Evolutionary conservation across 345 rosid species (phyloP), one percentile per base, ranked within the genome.

Genomic region (Bretschneidera sinensis): DNA sequence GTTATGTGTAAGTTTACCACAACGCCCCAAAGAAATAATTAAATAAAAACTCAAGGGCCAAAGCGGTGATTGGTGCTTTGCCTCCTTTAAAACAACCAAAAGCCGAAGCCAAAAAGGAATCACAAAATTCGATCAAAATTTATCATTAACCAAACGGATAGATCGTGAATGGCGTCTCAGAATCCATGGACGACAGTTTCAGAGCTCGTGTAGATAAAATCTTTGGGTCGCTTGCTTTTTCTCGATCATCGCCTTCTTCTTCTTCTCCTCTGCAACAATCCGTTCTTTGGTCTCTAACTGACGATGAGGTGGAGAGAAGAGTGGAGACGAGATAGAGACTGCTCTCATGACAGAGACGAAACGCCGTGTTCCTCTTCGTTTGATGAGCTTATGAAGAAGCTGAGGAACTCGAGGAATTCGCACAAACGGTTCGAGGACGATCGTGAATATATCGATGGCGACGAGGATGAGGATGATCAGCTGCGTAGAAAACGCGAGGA

Each of bases 141-240:
- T n/a, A n/a, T 28, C 45, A 39, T 39, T 2, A 14, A 39, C 11
- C 9, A 14, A 39, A 52, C 67, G 54, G 63, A 60, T 33, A 59
- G 63, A 63, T 51, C 17, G 19, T 13, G 59, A 54, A 72, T 72
- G 76, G 64, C 75, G 57, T 71, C 75, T 51, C 75, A 64, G 78
- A 68, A 60, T 60, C 72, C 34, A 73, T 79, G 75, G 84, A 69
- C 53, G 82, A 79, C 21, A 75, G 68, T 54, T 85, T 85, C 68
- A 82, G 61, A 49, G 71, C 33, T 14, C 87, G 86, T 24, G 96
- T 85, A 2, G 75, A 67, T 15, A 79, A 63, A 60, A 71, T 74
- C 49, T 88, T 85, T 68, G 90, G 88, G 31, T 82, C 92, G 2
- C 83, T 87, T 20, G 72, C 76, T 11, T 60, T 78, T 22, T 69